Evolutionary conservation across 495 filamentous ascomycete genomes (phyloP).

Genomic region (Immersiella caudata): DNA sequence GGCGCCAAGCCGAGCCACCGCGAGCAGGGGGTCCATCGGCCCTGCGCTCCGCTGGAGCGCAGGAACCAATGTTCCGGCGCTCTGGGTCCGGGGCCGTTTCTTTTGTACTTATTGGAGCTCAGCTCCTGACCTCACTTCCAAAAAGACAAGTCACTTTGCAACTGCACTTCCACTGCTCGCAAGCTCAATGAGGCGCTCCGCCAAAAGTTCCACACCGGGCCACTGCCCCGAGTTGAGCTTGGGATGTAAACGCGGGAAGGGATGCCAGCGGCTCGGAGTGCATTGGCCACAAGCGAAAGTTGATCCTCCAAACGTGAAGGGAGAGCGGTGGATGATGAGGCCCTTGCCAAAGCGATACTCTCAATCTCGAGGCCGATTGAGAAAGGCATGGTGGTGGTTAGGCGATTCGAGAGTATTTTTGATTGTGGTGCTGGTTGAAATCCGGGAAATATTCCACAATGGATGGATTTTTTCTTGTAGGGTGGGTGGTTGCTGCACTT

Average conservation of each 20-base stretch:
- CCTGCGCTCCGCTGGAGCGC: too few relatives aligned
- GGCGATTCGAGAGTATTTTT: conserved; percentile 6
- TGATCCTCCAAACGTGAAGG: conserved; percentile 9
- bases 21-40: too few relatives aligned
- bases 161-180: too few relatives aligned
- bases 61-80: too few relatives aligned
- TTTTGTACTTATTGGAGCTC: too few relatives aligned
- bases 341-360: conserved; percentile 5
- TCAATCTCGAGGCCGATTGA: conserved; percentile 9
- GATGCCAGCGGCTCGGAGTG: conserved; percentile 2
- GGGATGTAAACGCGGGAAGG: conserved; percentile 3
- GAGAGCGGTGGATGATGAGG: conserved; percentile 7
- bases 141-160: too few relatives aligned
- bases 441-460: conserved; percentile 5
- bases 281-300: conserved; percentile 9
- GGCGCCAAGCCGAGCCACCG: too few relatives aligned
- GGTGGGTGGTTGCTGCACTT: conserved; percentile 7
- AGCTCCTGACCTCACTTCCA: too few relatives aligned
- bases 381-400: conserved; percentile 5
- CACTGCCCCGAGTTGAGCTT: conserved; percentile 8
- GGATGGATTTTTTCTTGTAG: conserved; percentile 8
- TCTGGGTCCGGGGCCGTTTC: too few relatives aligned
- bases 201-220: too few relatives aligned
- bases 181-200: too few relatives aligned
- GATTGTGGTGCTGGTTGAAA: conserved; percentile 6